phyloP scores from a whole-genome alignment of 1,284 basidiomycete genomes.

The Testicularia cyperi region DNA sequence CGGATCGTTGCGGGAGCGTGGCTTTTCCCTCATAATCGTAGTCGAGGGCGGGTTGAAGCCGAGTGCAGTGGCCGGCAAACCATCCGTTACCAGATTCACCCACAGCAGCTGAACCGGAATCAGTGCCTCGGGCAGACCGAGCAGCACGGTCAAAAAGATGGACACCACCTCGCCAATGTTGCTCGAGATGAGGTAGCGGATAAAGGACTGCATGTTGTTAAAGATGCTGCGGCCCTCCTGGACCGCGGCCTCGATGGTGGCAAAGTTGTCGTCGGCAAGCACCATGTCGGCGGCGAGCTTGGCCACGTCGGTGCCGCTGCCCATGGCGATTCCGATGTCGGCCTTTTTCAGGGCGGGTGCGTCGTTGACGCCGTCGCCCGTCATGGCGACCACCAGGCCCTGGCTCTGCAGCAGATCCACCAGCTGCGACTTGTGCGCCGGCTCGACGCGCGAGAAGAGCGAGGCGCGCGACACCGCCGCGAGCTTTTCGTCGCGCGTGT shows the following conservation, averaged over 20 bases:
- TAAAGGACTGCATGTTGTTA: slow-evolving; percentile 98
- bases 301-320: slow-evolving; percentile 62
- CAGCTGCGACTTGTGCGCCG: slow-evolving; percentile 89
- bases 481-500: slow-evolving; percentile 73
- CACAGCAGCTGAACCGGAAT: slow-evolving; percentile 97
- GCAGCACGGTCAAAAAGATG: slow-evolving; percentile 93
- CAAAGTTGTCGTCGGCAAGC: slow-evolving; percentile 63
- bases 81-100: slow-evolving; percentile 68
- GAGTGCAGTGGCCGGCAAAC: slow-evolving; percentile 93
- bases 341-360: slow-evolving; percentile 62
- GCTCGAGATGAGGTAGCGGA: slow-evolving; percentile 79
- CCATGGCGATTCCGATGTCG: slow-evolving; percentile 63
- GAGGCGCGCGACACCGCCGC: slow-evolving; percentile 80
- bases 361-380: slow-evolving; percentile 62
- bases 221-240: slow-evolving; percentile 96
- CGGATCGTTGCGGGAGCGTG: slow-evolving; percentile 82
- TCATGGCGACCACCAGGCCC: slow-evolving; percentile 95
- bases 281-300: slow-evolving; percentile 63
- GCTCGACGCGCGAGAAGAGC: slow-evolving; percentile 90
- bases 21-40: slow-evolving; percentile 86
- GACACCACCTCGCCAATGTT: slow-evolving; percentile 98
- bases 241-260: slow-evolving; percentile 62
- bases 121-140: slow-evolving; percentile 97
- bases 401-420: slow-evolving; percentile 92
- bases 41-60: slow-evolving; percentile 96